A percentile compares a stretch with the other conserved stretches of the same genome.
Conservation (phyloP, 768 basidiomycete species). For the Pleurotus djamor region DNA sequence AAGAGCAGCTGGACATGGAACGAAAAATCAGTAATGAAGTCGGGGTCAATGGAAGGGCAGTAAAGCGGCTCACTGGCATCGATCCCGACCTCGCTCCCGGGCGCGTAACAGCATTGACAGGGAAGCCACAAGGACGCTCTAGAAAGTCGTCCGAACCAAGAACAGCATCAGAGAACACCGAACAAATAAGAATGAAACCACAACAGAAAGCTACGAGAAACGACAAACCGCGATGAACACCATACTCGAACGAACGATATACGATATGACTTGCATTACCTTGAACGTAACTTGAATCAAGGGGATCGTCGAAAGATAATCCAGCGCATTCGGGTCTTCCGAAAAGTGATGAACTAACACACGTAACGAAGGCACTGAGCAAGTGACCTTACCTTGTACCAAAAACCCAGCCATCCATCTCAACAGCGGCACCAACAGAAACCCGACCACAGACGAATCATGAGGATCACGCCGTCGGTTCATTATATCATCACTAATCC, state of each 20-base stretch:
- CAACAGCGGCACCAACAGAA: background rate
- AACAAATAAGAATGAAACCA: background rate
- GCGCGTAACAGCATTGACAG: background rate
- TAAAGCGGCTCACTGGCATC: too few relatives aligned
- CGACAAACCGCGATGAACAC: slow-evolving; percentile 1
- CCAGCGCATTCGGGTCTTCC: background rate
- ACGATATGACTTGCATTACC: background rate
- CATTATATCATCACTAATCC: background rate
- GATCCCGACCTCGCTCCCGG: too few relatives aligned
- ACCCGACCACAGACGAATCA: background rate
- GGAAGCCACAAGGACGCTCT: background rate
- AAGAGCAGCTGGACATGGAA: too few relatives aligned
- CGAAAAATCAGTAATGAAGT: too few relatives aligned
- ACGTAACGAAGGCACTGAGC: background rate
- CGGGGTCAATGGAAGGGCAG: too few relatives aligned
- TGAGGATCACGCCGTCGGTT: background rate
- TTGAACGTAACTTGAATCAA: background rate
- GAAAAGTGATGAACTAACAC: background rate
- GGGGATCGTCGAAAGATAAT: background rate
- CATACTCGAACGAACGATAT: background rate
- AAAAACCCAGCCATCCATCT: background rate
- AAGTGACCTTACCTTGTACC: background rate
- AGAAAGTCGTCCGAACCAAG: background rate
- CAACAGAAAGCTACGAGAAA: background rate
- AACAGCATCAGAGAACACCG: too few relatives aligned